Conservation (phyloP, 257 asterid species). For the Eucommia ulmoides region DNA sequence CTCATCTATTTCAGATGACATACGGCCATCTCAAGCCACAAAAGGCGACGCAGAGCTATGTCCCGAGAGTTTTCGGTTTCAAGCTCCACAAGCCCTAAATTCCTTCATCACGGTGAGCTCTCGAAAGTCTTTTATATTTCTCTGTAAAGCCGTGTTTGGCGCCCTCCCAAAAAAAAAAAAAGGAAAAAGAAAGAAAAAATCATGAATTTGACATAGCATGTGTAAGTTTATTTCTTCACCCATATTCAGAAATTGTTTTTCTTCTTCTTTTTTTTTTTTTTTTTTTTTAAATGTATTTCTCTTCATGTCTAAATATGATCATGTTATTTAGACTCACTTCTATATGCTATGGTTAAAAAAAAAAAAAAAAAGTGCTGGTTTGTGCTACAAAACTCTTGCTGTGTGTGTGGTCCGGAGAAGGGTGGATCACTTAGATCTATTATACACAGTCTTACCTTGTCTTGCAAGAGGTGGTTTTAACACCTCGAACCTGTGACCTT, state of each 20-base stretch:
- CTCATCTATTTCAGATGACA: slow-evolving; percentile 91
- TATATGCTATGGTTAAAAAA: slow-evolving; percentile 8
- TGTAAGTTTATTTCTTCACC: slow-evolving; percentile 21
- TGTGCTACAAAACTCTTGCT: too few species aligned
- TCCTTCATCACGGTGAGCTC: slow-evolving; percentile 6
- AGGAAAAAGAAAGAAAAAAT: slow-evolving; percentile 27
- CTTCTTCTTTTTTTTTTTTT: slow-evolving; percentile 13
- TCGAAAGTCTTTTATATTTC: slow-evolving; percentile 20
- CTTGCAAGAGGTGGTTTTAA: too few species aligned
- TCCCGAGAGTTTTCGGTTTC: slow-evolving; percentile 87
- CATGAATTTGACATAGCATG: slow-evolving; percentile 12
- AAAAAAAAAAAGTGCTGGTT: neutral
- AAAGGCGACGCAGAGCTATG: slow-evolving; percentile 69
- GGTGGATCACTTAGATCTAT: too few species aligned
- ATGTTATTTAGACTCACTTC: slow-evolving; percentile 16
- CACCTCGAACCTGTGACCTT: too few species aligned
- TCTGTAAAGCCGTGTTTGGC: slow-evolving; percentile 24
- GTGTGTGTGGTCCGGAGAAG: neutral
- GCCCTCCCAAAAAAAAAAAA: slow-evolving; percentile 21
- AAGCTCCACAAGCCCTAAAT: slow-evolving; percentile 70
- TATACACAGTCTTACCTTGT: too few species aligned
- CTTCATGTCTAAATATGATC: slow-evolving; percentile 14
- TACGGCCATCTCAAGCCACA: slow-evolving; percentile 92
- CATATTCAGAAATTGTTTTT: slow-evolving; percentile 17
- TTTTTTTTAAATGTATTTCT: slow-evolving; percentile 15